Conservation (phyloP, 768 basidiomycete genomes). For the Kwoniella heveanensis region DNA sequence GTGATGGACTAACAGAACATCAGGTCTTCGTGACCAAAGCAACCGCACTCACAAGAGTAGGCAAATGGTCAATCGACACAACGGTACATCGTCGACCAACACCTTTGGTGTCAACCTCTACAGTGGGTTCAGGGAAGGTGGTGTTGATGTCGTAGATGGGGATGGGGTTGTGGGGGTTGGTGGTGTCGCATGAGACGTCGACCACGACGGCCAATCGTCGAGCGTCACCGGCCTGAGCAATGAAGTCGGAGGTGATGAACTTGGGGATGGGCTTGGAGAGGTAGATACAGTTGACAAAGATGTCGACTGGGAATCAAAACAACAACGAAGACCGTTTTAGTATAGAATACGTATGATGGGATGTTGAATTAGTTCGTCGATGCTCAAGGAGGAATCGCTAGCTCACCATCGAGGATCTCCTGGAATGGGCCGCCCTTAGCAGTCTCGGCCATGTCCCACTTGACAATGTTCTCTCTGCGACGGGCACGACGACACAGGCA, state of each 20-base stretch:
- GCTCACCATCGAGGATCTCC: slow-evolving; percentile 77
- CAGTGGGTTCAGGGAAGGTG: slow-evolving; percentile 87
- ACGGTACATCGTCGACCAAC: slow-evolving; percentile 74
- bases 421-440: slow-evolving; percentile 93
- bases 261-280: slow-evolving; percentile 63
- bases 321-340: no score
- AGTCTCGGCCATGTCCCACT: slow-evolving; percentile 98
- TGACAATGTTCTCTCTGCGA: slow-evolving; percentile 81
- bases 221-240: slow-evolving; percentile 68
- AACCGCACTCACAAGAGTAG: slow-evolving; percentile 65
- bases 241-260: slow-evolving; percentile 60
- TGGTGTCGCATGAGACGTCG: slow-evolving; percentile 98
- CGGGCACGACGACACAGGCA: background rate
- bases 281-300: slow-evolving; percentile 99
- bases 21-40: background rate
- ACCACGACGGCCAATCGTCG: slow-evolving; percentile 80
- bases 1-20: background rate
- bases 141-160: slow-evolving; percentile 94
- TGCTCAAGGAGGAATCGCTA: no score
- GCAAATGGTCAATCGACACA: slow-evolving; percentile 95
- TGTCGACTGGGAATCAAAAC: slow-evolving; percentile 68
- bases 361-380: no score
- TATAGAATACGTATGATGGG: no score
- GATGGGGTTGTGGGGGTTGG: slow-evolving; percentile 96
- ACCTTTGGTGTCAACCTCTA: slow-evolving; percentile 77